Base-by-base conservation (phyloP, 129 eudicot genomes). In the Gnaphalium uliginosum region DNA sequence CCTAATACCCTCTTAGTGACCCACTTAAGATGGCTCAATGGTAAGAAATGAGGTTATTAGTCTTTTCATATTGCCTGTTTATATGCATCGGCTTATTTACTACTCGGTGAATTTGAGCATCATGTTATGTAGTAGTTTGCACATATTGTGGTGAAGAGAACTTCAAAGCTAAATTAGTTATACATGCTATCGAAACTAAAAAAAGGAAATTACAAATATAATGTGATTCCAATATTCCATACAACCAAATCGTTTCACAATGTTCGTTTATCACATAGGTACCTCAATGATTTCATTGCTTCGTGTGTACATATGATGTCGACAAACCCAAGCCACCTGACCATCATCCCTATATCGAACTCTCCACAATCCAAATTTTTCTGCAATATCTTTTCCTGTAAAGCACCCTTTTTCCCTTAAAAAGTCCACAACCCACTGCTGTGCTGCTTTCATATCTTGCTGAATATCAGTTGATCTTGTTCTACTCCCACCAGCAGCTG, bases 391-490 rank as follows among this genome's bases (percentile, higher is more conserved):
- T 86, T 81, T 93, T 66, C 98, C 98, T 21, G 79, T 80, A 0
- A 90, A 87, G 63, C 98, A 93, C 71, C 86, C 79, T 25, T 80
- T 79, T 13, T 90, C 97, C 81, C 97, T 88, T 69, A 93, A 74
- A 77, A 86, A 93, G 54, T 93, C 97, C 21, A 88, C 70, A 17
- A 93, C 77, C 97, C 98, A 93, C 66, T 93, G 98, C 70, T 93
- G 98, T 41, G 97, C 98, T 56, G 91, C 91, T 53, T 75, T 82
- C 76, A 79, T 87, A 76, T 90, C 97, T 81, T 93, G 93, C 68
- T 87, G 87, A 67, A 83, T 61, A 48, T 90, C 92, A 19, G 87
- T 82, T 4, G 90, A 78, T 61, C 78, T 73, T 59, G 73, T 76
- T 76, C 71, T 82, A 66, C 77, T 83, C 58, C 90, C 86, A 3